Evolutionary conservation across 192 early-diverging fungal genomes (phyloP).

Genomic region (Anaeromyces robustus): DNA sequence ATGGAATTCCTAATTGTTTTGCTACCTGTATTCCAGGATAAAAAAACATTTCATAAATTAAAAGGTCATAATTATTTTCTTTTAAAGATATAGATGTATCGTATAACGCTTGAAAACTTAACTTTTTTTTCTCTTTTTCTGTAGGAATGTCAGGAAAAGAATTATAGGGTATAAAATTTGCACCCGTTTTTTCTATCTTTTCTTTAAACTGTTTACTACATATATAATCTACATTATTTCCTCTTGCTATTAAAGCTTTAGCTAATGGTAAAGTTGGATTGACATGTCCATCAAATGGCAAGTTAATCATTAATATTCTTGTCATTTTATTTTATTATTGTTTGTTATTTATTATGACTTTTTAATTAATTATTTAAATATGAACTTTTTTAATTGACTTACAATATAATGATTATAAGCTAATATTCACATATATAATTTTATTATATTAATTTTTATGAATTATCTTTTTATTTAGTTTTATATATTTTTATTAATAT

Average conservation of each 20-base stretch:
- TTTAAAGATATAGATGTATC: neutral
- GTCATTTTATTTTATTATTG: no score
- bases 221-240: neutral
- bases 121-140: neutral
- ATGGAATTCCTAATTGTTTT: neutral
- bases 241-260: neutral
- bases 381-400: no score
- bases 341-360: no score
- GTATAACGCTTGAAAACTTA: neutral
- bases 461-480: no score
- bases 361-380: no score
- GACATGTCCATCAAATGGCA: neutral
- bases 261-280: neutral
- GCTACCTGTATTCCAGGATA: neutral
- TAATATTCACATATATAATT: no score
- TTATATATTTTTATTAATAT: no score
- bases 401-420: no score
- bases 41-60: neutral
- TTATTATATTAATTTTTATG: no score
- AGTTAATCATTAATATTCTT: neutral
- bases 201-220: neutral
- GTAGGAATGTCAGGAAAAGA: neutral
- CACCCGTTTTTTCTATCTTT: neutral
- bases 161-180: neutral
- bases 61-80: neutral